Evolutionary conservation across 2,329 filamentous ascomycete species (phyloP).

Genomic region (Beauveria bassiana): DNA sequence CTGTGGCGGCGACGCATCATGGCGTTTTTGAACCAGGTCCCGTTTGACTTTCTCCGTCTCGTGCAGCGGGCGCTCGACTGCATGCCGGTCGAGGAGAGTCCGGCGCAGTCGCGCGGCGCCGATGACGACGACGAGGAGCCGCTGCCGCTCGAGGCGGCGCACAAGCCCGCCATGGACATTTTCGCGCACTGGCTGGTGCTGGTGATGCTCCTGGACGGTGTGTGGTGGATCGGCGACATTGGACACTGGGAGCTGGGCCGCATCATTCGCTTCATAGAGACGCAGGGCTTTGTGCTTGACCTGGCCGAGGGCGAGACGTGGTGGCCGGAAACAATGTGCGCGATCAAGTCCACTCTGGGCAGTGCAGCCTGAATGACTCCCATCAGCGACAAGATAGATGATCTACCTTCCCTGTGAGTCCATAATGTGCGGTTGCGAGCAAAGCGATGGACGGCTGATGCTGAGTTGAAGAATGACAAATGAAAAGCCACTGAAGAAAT

Average conservation of each 20-base stretch:
- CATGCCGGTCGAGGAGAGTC: slow-evolving; percentile 9
- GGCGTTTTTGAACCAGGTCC: slow-evolving; percentile 32
- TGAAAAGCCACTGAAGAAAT: neutral
- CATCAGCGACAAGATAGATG: neutral
- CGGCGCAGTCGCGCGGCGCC: neutral
- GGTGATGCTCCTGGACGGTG: slow-evolving; percentile 28
- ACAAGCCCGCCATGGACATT: slow-evolving; percentile 27
- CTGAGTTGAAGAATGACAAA: neutral
- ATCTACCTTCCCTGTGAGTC: too few species aligned
- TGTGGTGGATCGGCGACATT: slow-evolving; percentile 32
- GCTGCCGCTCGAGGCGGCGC: slow-evolving; percentile 5
- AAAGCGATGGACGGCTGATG: neutral
- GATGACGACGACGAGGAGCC: neutral
- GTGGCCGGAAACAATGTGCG: slow-evolving; percentile 31
- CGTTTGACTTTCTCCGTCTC: slow-evolving; percentile 24
- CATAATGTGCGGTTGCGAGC: neutral
- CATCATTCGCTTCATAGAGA: slow-evolving; percentile 17
- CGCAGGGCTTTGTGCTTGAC: slow-evolving; percentile 11
- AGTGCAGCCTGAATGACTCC: neutral
- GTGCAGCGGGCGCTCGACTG: slow-evolving; percentile 25
- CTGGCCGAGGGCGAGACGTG: slow-evolving; percentile 16
- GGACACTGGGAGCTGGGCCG: slow-evolving; percentile 27
- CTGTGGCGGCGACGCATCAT: slow-evolving; percentile 29
- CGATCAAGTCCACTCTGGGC: slow-evolving; percentile 7
- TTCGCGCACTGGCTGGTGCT: slow-evolving; percentile 33